These are phyloP conservation scores for Coniella vitis DNA, from an alignment of 2,329 filamentous ascomycete genomes.

Conservation along the genomic window DNA sequence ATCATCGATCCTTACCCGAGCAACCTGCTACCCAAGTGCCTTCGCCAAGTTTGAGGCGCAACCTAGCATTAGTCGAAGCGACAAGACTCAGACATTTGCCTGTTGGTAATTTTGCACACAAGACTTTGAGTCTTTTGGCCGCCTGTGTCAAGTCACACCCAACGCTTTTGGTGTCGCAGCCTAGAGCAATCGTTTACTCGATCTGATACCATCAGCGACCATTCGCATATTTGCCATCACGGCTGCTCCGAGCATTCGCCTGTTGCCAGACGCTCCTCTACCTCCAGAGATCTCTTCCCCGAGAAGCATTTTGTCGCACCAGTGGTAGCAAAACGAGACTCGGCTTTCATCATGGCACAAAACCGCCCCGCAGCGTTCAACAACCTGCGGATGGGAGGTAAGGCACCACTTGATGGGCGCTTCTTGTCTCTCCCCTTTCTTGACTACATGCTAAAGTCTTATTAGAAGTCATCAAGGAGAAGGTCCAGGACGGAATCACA, in stretches of 20 bases:
- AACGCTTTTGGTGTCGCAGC: constrained; percentile 5
- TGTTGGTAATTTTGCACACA: no score
- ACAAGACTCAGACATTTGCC: no score
- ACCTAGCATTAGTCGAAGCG: no score
- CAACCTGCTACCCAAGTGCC: no score
- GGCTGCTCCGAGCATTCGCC: constrained; percentile 23
- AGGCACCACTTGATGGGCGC: constrained; percentile 34
- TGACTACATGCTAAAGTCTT: constrained; percentile 21
- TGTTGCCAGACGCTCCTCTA: constrained; percentile 18
- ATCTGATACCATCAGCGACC: neutral
- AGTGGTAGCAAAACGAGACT: constrained; percentile 22
- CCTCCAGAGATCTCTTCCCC: constrained; percentile 12
- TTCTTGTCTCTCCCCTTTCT: constrained; percentile 3
- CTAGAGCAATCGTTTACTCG: neutral
- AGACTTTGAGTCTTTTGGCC: neutral
- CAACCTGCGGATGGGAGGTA: constrained; percentile 92
- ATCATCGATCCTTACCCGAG: no score
- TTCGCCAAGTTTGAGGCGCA: no score
- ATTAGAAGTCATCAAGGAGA: constrained; percentile 93
- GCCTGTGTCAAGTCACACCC: constrained; percentile 1
- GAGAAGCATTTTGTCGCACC: constrained; percentile 10
- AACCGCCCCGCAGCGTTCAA: constrained; percentile 86
- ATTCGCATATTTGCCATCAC: constrained; percentile 25
- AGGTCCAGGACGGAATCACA: constrained; percentile 96
- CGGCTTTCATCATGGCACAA: constrained; percentile 63